Percentiles rank a stretch among this genome's conserved stretches.
phyloP scores from a whole-genome alignment of 108 stramenopile genomes.

The Schizochytrium sp. region DNA sequence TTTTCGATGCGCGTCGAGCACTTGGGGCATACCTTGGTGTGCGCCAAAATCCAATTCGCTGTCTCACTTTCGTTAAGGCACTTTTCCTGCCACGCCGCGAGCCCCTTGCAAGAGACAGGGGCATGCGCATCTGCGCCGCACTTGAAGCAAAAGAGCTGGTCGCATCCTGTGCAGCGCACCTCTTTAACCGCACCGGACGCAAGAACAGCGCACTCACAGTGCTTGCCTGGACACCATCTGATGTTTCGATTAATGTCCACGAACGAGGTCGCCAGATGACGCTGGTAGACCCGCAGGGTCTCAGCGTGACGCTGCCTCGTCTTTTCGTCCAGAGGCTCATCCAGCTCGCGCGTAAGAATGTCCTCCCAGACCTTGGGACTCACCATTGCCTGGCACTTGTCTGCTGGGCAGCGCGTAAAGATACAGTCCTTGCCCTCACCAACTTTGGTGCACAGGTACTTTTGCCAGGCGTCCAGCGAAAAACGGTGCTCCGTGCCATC shows the following conservation, averaged over 20 bases:
- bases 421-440: slow-evolving; percentile 33
- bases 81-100: slow-evolving; percentile 81
- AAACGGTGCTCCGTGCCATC: slow-evolving; percentile 61
- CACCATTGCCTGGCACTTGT: neutral
- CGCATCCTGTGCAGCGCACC: slow-evolving; percentile 59
- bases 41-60: slow-evolving; percentile 96
- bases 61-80: slow-evolving; percentile 91
- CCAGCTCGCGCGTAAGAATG: slow-evolving; percentile 53
- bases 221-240: slow-evolving; percentile 91
- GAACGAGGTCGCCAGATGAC: slow-evolving; percentile 58
- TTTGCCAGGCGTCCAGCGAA: slow-evolving; percentile 83
- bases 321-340: neutral
- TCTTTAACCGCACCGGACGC: slow-evolving; percentile 30
- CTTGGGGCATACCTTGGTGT: slow-evolving; percentile 95
- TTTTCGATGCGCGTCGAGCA: slow-evolving; percentile 95
- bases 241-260: slow-evolving; percentile 82
- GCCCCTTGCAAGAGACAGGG: slow-evolving; percentile 66
- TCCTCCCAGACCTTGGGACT: slow-evolving; percentile 40
- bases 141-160: slow-evolving; percentile 66
- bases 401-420: slow-evolving; percentile 66
- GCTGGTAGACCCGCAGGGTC: slow-evolving; percentile 52
- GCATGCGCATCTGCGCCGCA: slow-evolving; percentile 92
- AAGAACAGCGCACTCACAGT: slow-evolving; percentile 53
- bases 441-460: slow-evolving; percentile 70
- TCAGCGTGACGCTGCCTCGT: neutral